Evolutionary conservation across 768 basidiomycete genomes (phyloP), one percentile per base, ranked within the genome.

Genomic region (Lactarius psammicola): DNA sequence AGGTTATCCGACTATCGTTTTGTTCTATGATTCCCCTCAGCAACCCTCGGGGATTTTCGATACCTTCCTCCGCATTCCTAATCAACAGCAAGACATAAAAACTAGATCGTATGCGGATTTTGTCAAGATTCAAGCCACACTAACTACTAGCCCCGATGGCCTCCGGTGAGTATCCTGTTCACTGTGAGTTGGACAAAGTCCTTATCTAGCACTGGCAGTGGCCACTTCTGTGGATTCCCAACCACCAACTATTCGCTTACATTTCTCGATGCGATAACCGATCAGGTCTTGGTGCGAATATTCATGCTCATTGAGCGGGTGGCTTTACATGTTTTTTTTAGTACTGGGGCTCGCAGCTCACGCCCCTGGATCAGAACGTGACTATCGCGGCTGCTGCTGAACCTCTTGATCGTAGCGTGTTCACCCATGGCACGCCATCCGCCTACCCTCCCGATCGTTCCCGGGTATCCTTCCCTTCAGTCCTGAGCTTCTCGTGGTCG

Each of bases 1-100:
- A 46, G 33, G 60, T 40, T 20, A 2, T 38, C n/a, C 28, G 18
- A 23, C 18, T 31, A 26, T 42, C 1, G 1, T 10, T 42, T 0
- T 86, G 23, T 87, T 86, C 72, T 85, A 87, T 68, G 80, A 86
- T 68, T 82, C 69, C 0, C 84, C 84, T 18, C 75, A 66, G 0
- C 77, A 78, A 2, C 82, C 81, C 0, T 57, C 71, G 0, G 82
- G 80, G 20, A 76, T 81, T 40, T 84, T 83, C 62, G 82, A 84
- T 58, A 75, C 73, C 10, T 82, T 83, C 70, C 67, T 82, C 23
- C 71, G 74, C 2, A 78, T 82, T 34, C 78, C 78, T 8, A 60
- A 69, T 17, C 34, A 81, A 33, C 17, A 33, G 2, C 30, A 18
- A 26, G 28, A 33, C 28, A 33, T 30, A 28, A 6, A 0, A 18